Evolutionary conservation across 495 filamentous ascomycete genomes (phyloP), one percentile per base, ranked within the genome.

Genomic region (Mycothermus thermophilus): DNA sequence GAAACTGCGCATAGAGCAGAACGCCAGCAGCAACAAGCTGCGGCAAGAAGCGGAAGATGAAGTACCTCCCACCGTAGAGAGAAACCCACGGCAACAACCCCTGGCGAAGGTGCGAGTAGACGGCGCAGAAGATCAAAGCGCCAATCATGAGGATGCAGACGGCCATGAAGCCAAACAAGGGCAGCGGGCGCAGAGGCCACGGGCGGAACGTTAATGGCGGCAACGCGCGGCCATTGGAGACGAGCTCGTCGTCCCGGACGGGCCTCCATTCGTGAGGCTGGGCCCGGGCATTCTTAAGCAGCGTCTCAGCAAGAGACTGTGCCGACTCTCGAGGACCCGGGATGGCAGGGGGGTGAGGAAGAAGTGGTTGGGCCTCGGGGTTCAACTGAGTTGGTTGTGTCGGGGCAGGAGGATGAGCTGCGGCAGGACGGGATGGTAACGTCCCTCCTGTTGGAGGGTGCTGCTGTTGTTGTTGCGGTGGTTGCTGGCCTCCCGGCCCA

Each of bases 41-140:
- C 3, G 86, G 86, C 5, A 94, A 52, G 48, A 86, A 84, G 38
- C 83, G 69, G 51, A 92, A 81, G 34, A 93, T 58, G 53, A 93
- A 93, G 50, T 92, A 94, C n/a, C 74, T 69, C 7, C 62, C 59
- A 16, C 74, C 77, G 32, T 77, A 75, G 30, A 78, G 75, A 35
- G 66, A 64, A 14, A 54, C 55, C 54, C 84, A 94, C 8, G 60
- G 46, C 55, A 71, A 72, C 5, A 93, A 50, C 0, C 86, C 83
- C 7, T 64, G 43, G 35, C 79, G 68, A 4, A 58, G 47, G 15
- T 64, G 58, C 3, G 83, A 85, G 57, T 69, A 88, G 15, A 83
- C 61, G 35, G 80, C 85, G 51, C 69, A 78, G 49, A 86, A 79
- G 7, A 77, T 62, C 12, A 93, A 62, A 5, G 66, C 78, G 1